phyloP scores from a whole-genome alignment of 306 rosid genomes.

The Canavalia ensiformis region DNA sequence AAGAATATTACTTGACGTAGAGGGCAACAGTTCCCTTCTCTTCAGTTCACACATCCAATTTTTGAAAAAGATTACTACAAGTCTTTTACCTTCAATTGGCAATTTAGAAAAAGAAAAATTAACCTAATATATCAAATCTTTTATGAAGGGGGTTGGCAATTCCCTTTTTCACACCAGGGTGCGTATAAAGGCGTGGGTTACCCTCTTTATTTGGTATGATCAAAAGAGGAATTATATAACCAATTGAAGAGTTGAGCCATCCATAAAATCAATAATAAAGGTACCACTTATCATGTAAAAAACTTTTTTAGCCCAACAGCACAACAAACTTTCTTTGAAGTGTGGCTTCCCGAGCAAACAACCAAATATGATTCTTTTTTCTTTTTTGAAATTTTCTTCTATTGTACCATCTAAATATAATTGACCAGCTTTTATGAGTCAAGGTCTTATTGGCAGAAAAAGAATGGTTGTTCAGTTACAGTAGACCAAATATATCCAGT shows the following conservation, averaged over 20 bases:
- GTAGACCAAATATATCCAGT: not conserved
- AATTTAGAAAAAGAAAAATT: not conserved
- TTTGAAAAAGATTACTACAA: not conserved
- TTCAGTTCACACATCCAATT: not conserved
- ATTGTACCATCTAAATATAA: not conserved
- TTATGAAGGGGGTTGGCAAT: not conserved
- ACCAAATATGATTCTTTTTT: not conserved
- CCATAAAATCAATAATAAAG: slow-evolving; percentile 4
- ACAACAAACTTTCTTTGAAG: slow-evolving; percentile 10
- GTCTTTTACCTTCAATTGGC: not conserved
- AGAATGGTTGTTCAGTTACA: not conserved
- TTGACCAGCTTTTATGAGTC: not conserved
- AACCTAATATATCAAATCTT: not conserved
- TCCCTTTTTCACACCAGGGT: not conserved
- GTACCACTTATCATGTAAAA: not conserved
- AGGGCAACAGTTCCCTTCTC: not conserved
- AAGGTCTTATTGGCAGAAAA: not conserved
- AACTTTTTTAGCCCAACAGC: not conserved
- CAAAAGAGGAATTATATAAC: slow-evolving; percentile 26
- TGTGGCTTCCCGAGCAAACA: slow-evolving; percentile 22
- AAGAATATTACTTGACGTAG: not conserved
- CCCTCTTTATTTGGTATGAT: slow-evolving; percentile 19
- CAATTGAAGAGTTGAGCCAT: not conserved
- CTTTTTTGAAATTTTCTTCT: not conserved
- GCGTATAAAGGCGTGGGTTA: not conserved